phyloP scores from a whole-genome alignment of 805 yeast genomes.

The Zygoascus tannicola region DNA sequence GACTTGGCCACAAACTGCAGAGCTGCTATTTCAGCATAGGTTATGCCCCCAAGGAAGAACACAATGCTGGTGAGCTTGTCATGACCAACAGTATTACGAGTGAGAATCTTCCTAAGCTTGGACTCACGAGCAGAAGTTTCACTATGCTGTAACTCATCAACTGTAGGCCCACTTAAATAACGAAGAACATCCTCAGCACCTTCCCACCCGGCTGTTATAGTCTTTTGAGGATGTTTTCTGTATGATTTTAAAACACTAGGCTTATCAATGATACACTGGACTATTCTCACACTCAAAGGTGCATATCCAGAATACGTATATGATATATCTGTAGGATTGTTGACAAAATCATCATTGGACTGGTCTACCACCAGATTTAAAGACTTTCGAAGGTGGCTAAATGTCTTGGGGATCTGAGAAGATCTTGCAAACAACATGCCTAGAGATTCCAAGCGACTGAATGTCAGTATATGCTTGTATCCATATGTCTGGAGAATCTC shows the following conservation, averaged over 20 bases:
- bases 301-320: conserved; percentile 76
- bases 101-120: conserved; percentile 26
- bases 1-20: conserved; percentile 50
- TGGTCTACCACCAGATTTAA: conserved; percentile 24
- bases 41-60: conserved; percentile 77
- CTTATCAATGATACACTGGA: conserved; percentile 59
- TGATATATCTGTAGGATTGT: conserved; percentile 33
- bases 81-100: conserved; percentile 25
- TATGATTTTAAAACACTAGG: conserved; percentile 12
- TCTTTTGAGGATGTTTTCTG: conserved; percentile 5
- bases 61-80: conserved; percentile 31
- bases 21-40: conserved; percentile 74
- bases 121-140: conserved; percentile 22
- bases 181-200: conserved; percentile 33
- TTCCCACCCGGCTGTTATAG: conserved; percentile 27
- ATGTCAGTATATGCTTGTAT: conserved; percentile 36
- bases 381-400: conserved; percentile 41
- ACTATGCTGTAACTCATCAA: conserved; percentile 26
- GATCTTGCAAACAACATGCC: conserved; percentile 35
- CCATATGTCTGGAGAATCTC: conserved; percentile 63
- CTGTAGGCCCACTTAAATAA: conserved; percentile 28
- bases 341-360: conserved; percentile 17
- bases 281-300: conserved; percentile 61
- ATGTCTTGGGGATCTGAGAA: conserved; percentile 13
- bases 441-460: conserved; percentile 41